Base-by-base conservation (phyloP, 2,329 filamentous ascomycete genomes). In the Colletotrichum zoysiae region DNA sequence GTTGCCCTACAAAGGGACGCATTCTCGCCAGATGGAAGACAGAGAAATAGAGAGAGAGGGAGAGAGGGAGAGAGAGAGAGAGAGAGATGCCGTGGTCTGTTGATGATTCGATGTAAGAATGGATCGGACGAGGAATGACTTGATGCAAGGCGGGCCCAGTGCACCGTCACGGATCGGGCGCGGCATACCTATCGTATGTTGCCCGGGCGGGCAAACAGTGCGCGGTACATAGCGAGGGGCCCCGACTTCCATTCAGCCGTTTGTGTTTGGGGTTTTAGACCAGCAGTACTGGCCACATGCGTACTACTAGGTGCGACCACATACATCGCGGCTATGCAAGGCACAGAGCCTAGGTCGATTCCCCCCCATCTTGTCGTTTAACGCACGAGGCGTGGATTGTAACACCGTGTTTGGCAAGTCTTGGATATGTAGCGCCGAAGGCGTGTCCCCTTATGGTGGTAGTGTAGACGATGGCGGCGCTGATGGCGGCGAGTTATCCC, bases 301-400 rank as follows among this genome's bases (percentile, higher is more conserved):
- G 42, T 64, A 30, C 30, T 30, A 30, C 30, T 30, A 44, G 59
- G 59, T 64, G 53, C 46, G 26, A 33, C 38, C 12, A 55, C 26
- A 38, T 38, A 62, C 33, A 53, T 63, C 65, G 65, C 65, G 69
- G 65, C 69, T 69, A 69, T 71, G 65, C 65, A 65, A 71, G 55
- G 69, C 59, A 71, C 53, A 33, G 23, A 26, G 9, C 44, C 26
- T 38, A 64, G 23, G 30, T 20, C 46, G 26, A 12, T 14, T 14
- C 11, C 12, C 12, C 9, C 12, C 12, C 3, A 12, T 4, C 30
- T 50, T 35, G 23, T 33, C 50, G 44, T 42, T 46, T 9, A 26
- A 48, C 23, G n/a, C n/a, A 53, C 11, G 48, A 66, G 48, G 48
- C 35, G 50, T 61, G 63, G 48, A 60, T 26, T 40, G 33, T 16